These are phyloP conservation scores for Hordeum pubiflorum DNA, from an alignment of 202 grass and related monocot genomes.

Conservation along the genomic window DNA sequence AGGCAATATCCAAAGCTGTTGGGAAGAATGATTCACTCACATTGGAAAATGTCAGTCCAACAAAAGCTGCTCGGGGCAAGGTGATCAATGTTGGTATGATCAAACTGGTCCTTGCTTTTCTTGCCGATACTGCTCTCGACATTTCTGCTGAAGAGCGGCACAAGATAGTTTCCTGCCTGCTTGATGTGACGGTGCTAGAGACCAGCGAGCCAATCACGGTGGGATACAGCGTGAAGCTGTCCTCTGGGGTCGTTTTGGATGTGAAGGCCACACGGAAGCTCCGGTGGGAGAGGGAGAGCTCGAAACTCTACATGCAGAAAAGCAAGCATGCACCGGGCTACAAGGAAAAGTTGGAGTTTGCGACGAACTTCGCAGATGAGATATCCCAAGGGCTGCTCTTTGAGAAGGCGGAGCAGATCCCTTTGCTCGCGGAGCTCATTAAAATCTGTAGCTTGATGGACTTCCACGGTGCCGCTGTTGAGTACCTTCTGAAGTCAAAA, in stretches of 20 bases:
- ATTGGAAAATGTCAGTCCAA: not conserved
- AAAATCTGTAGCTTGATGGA: slow-evolving; percentile 46
- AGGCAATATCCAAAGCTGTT: slow-evolving; percentile 41
- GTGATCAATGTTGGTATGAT: not conserved
- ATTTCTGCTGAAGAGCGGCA: slow-evolving; percentile 24
- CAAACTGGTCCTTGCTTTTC: not conserved
- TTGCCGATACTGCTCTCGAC: not conserved
- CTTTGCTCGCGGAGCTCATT: slow-evolving; percentile 36
- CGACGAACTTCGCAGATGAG: slow-evolving; percentile 42
- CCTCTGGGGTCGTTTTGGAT: not conserved
- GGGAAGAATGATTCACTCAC: slow-evolving; percentile 27
- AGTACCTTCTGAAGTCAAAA: not conserved
- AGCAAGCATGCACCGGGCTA: not conserved
- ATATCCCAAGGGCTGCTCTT: slow-evolving; percentile 46
- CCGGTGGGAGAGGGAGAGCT: slow-evolving; percentile 49
- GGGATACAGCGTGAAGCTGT: not conserved
- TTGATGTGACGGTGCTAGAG: slow-evolving; percentile 34
- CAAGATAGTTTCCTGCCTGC: slow-evolving; percentile 12
- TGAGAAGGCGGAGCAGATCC: slow-evolving; percentile 31
- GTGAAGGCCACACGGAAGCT: slow-evolving; percentile 24
- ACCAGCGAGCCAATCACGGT: not conserved
- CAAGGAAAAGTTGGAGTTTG: slow-evolving; percentile 37
- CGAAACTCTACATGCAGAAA: slow-evolving; percentile 29
- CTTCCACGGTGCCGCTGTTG: slow-evolving; percentile 27
- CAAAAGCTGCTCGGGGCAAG: not conserved